phyloP scores from a whole-genome alignment of 2,329 filamentous ascomycete genomes.

The Aspergillus calidoustus region DNA sequence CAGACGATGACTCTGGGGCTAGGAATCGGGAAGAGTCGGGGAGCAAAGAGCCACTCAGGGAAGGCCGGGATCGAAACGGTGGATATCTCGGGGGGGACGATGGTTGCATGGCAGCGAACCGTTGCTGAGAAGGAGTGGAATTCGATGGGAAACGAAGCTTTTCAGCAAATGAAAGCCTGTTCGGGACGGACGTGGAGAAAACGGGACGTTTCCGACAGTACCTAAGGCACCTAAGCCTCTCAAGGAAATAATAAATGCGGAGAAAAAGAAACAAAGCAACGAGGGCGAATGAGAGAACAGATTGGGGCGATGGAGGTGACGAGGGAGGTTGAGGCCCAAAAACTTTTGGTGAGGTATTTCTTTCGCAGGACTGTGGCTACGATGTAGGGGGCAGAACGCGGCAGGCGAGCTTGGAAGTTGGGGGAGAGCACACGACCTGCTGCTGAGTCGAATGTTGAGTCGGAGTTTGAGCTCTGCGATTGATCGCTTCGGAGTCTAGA shows the following conservation, averaged over 20 bases:
- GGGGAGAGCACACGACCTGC: slow-evolving; percentile 5
- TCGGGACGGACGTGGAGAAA: slow-evolving; percentile 25
- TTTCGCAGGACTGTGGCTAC: slow-evolving; percentile 27
- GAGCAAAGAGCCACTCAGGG: slow-evolving; percentile 27
- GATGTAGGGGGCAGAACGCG: slow-evolving; percentile 27
- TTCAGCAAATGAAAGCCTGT: slow-evolving; percentile 19
- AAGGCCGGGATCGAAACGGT: slow-evolving; percentile 26
- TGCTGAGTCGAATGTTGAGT: neutral
- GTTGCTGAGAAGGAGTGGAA: slow-evolving; percentile 18
- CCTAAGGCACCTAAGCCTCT: slow-evolving; percentile 5
- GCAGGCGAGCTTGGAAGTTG: neutral
- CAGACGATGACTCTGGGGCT: slow-evolving; percentile 22
- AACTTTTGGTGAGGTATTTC: slow-evolving; percentile 26
- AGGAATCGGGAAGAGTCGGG: slow-evolving; percentile 33
- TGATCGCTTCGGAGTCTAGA: neutral
- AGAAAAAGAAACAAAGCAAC: slow-evolving; percentile 21
- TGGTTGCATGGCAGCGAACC: slow-evolving; percentile 30
- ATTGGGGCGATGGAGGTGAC: neutral
- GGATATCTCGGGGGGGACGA: slow-evolving; percentile 25
- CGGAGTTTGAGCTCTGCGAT: neutral
- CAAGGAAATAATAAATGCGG: slow-evolving; percentile 25
- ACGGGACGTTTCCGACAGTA: slow-evolving; percentile 29
- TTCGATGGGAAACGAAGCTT: slow-evolving; percentile 29
- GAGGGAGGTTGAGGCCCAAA: slow-evolving; percentile 5
- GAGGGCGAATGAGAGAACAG: slow-evolving; percentile 10